phyloP scores from a whole-genome alignment of 2,329 filamentous ascomycete genomes.

The Intubia oerlemansii region DNA sequence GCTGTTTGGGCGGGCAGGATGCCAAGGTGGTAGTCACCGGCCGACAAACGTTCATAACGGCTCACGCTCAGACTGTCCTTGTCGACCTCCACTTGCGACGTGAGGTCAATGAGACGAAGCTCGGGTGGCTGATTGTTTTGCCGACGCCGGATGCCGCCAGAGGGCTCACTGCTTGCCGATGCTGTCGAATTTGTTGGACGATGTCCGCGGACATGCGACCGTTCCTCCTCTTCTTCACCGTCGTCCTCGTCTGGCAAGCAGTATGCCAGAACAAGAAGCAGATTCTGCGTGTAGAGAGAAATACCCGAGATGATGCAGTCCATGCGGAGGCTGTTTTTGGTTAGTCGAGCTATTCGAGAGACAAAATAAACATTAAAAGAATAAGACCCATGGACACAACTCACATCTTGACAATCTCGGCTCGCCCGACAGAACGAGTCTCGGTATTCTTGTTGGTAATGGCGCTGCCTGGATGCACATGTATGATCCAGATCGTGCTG shows the following conservation, averaged over 20 bases:
- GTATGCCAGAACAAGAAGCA: slow-evolving; percentile 83
- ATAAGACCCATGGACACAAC: neutral
- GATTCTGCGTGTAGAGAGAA: slow-evolving; percentile 81
- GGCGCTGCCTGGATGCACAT: slow-evolving; percentile 59
- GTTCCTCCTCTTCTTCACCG: slow-evolving; percentile 12
- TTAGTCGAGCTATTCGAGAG: neutral
- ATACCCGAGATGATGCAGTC: slow-evolving; percentile 97
- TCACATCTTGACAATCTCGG: slow-evolving; percentile 84
- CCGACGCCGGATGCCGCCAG: slow-evolving; percentile 45
- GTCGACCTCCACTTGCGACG: slow-evolving; percentile 69
- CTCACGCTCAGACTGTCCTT: slow-evolving; percentile 73
- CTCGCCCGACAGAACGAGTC: slow-evolving; percentile 53
- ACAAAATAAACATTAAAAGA: neutral
- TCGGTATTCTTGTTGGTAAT: slow-evolving; percentile 44
- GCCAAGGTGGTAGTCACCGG: slow-evolving; percentile 79
- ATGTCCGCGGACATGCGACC: slow-evolving; percentile 15
- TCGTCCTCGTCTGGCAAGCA: slow-evolving; percentile 50
- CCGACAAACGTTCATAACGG: slow-evolving; percentile 66
- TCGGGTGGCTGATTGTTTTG: slow-evolving; percentile 73
- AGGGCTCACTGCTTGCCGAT: slow-evolving; percentile 33
- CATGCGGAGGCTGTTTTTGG: slow-evolving; percentile 49
- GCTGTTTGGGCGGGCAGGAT: slow-evolving; percentile 56
- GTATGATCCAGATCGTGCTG: slow-evolving; percentile 85
- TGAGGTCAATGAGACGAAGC: slow-evolving; percentile 73
- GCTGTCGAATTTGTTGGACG: slow-evolving; percentile 21